These are phyloP conservation scores for Triticum monococcum DNA, from an alignment of 176 grass and related monocot species.

Conservation along the genomic window DNA sequence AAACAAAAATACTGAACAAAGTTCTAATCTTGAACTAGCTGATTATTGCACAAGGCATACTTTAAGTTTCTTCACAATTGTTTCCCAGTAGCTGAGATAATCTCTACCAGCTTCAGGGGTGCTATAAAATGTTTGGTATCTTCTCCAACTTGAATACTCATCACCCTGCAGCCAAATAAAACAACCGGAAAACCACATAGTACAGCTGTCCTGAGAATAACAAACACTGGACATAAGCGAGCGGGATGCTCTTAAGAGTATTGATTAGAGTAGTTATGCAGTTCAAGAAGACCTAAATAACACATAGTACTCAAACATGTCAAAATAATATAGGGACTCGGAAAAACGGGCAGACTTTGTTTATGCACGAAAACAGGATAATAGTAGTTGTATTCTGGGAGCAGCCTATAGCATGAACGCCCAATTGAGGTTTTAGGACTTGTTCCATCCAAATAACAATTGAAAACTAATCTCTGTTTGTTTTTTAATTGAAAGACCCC, in stretches of 20 bases:
- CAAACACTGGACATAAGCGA: background rate
- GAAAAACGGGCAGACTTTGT: no score
- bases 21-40: background rate
- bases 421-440: no score
- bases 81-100: constrained; percentile 11
- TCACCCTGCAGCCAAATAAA: constrained; percentile 1
- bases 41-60: background rate
- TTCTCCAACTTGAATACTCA: background rate
- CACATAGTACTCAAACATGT: no score
- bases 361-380: no score
- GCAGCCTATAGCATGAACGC: no score
- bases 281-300: no score
- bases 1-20: background rate
- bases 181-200: background rate
- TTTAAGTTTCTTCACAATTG: background rate
- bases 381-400: no score
- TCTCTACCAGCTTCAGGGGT: constrained; percentile 2
- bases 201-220: background rate
- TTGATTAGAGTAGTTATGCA: background rate
- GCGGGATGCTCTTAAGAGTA: background rate
- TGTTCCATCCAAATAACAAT: no score
- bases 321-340: no score
- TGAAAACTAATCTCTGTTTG: background rate
- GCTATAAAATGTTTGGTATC: background rate
- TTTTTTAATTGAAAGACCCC: background rate